A percentile compares a stretch with the other conserved stretches of the same genome.
Conservation (phyloP, 176 grass and related monocot species). For the Otatea glauca region DNA sequence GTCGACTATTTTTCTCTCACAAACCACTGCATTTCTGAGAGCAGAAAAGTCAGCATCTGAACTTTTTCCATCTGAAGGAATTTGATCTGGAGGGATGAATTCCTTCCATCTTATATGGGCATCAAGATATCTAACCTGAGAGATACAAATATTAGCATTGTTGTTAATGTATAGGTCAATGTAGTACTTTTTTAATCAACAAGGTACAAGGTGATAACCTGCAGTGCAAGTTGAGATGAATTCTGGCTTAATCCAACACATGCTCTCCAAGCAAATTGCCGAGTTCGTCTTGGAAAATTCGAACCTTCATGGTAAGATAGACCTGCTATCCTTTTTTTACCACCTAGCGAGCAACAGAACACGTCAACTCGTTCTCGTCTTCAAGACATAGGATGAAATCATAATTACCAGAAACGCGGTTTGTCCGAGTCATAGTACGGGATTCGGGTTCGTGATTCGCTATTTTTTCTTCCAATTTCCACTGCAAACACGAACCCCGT, state of each 20-base stretch:
- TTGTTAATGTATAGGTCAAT: constrained; percentile 32
- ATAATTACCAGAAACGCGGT: too few relatives aligned
- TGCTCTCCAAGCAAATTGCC: constrained; percentile 86
- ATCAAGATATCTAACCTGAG: constrained; percentile 98
- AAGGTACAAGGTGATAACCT: constrained; percentile 52
- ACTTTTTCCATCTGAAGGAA: constrained; percentile 67
- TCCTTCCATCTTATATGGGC: constrained; percentile 95
- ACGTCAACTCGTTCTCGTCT: constrained; percentile 26
- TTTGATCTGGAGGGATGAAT: constrained; percentile 79
- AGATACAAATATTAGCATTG: constrained; percentile 38
- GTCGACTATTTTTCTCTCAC: constrained; percentile 72
- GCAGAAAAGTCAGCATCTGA: constrained; percentile 65
- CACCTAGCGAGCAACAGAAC: constrained; percentile 57
- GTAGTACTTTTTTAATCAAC: constrained; percentile 22
- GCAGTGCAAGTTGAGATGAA: constrained; percentile 87
- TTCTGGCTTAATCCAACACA: constrained; percentile 74
- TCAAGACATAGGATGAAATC: constrained; percentile 20
- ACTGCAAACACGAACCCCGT: too few relatives aligned
- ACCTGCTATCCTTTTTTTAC: constrained; percentile 69
- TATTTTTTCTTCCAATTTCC: too few relatives aligned
- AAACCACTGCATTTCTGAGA: constrained; percentile 94
- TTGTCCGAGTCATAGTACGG: too few relatives aligned
- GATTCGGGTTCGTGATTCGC: too few relatives aligned
- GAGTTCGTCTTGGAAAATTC: constrained; percentile 74
- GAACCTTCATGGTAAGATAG: constrained; percentile 81